These are phyloP conservation scores for Manihot esculenta DNA, from an alignment of 441 rosid species.

Conservation along the genomic window DNA sequence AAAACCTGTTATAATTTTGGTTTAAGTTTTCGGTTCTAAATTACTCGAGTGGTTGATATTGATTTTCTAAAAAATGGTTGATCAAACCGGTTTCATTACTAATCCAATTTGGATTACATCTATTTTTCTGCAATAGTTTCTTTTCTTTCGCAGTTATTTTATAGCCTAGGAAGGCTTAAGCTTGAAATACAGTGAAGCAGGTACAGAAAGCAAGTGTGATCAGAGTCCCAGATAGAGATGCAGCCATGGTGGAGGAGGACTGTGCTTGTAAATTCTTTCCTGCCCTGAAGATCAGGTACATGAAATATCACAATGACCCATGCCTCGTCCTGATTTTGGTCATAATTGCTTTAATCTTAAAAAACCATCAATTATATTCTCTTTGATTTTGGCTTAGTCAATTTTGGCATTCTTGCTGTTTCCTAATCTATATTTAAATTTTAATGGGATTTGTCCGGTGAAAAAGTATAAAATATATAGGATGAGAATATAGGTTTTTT, in stretches of 20 bases:
- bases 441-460: conserved; percentile 29
- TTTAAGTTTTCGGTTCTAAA: too few species aligned
- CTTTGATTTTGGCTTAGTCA: conserved; percentile 36
- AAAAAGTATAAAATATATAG: too few species aligned
- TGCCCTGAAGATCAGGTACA: conserved; percentile 5
- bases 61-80: too few species aligned
- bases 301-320: conserved; percentile 2
- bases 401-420: conserved; percentile 40
- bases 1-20: too few species aligned
- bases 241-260: not conserved
- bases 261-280: too few species aligned
- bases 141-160: not conserved
- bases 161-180: not conserved
- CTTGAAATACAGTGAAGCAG: not conserved
- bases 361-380: conserved; percentile 13
- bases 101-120: too few species aligned
- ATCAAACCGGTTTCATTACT: too few species aligned
- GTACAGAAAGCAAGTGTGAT: too few species aligned
- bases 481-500: too few species aligned
- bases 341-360: conserved; percentile 16
- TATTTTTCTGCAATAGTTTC: not conserved
- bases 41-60: too few species aligned
- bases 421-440: conserved; percentile 15
- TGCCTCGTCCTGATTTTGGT: conserved; percentile 16
- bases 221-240: not conserved